phyloP scores from a whole-genome alignment of 176 grass and related monocot genomes.

The Ananas comosus region DNA sequence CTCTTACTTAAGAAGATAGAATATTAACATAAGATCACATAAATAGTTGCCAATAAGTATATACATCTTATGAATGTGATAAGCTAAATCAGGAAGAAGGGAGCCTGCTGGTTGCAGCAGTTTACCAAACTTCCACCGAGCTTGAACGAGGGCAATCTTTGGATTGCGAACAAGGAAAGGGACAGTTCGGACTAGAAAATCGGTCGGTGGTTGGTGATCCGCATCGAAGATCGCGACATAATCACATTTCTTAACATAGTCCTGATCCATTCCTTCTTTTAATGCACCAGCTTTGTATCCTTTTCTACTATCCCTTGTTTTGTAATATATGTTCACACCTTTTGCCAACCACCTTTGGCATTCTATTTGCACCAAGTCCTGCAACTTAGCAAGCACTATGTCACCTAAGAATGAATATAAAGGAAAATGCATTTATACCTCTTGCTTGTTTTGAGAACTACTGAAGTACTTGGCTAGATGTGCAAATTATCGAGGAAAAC shows the following conservation, averaged over 20 bases:
- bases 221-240: conserved; percentile 92
- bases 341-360: conserved; percentile 68
- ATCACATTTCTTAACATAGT: conserved; percentile 63
- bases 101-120: not conserved
- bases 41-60: no score
- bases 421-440: no score
- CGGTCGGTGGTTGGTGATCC: conserved; percentile 77
- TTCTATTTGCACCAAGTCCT: conserved; percentile 84
- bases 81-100: no score
- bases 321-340: conserved; percentile 76
- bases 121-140: conserved; percentile 91
- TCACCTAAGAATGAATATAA: not conserved
- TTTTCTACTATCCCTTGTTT: conserved; percentile 77
- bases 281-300: conserved; percentile 92
- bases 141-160: conserved; percentile 69
- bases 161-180: conserved; percentile 84
- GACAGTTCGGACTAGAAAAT: conserved; percentile 78
- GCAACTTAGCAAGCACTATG: conserved; percentile 13
- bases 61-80: no score
- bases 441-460: no score
- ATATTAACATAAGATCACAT: no score
- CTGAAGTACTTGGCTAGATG: no score
- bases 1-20: no score
- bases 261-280: conserved; percentile 73
- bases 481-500: no score